phyloP scores from a whole-genome alignment of 768 basidiomycete genomes.

The Rhodotorula babjevae region DNA sequence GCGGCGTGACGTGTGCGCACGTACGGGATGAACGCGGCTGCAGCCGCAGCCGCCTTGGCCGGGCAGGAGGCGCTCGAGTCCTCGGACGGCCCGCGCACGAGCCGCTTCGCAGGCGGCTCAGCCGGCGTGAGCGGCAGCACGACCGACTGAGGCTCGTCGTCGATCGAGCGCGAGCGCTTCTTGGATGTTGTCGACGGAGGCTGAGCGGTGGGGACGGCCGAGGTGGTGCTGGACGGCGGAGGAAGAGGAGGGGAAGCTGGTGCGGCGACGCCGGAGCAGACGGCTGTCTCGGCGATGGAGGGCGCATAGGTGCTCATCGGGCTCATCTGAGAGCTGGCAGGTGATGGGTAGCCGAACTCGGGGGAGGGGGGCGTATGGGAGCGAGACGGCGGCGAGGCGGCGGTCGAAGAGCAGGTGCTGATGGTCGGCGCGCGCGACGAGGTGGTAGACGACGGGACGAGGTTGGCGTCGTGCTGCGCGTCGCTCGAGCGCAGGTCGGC shows the following conservation, averaged over 20 bases:
- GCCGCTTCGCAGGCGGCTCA: neutral
- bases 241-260: too few relatives aligned
- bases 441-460: slow-evolving; percentile 67
- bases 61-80: neutral
- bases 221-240: neutral
- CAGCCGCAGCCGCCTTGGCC: neutral
- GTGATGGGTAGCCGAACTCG: neutral
- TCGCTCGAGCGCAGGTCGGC: slow-evolving; percentile 90
- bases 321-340: neutral
- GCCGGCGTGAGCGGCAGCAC: neutral
- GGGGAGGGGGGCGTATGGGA: neutral
- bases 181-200: neutral
- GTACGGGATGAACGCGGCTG: slow-evolving; percentile 54
- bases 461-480: slow-evolving; percentile 75
- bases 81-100: neutral
- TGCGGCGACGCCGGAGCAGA: neutral
- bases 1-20: slow-evolving; percentile 33
- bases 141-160: neutral
- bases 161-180: neutral
- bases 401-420: slow-evolving; percentile 2
- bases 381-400: slow-evolving; percentile 29
- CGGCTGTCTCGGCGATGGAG: neutral
- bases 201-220: neutral
- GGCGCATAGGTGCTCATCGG: too few relatives aligned
- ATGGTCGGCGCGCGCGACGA: slow-evolving; percentile 51